Conservation (phyloP, 176 grass and related monocot species). For the Echinochloa phyllopogon region DNA sequence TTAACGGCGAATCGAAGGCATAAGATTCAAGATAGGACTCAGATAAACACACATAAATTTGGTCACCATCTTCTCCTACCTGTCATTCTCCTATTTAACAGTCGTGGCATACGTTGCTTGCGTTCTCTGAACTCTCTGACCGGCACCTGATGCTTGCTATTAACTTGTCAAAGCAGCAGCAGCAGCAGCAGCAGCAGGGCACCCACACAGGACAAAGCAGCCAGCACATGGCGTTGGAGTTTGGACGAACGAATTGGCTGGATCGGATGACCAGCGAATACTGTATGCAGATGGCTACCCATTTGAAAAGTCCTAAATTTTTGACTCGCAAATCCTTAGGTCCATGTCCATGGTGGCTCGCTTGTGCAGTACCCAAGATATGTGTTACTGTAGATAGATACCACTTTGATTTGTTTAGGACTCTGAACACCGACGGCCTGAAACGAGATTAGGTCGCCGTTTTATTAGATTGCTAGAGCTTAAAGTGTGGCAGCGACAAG, state of each 20-base stretch:
- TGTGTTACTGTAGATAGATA: slow-evolving; percentile 6
- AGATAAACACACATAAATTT: background rate
- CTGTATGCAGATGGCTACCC: background rate
- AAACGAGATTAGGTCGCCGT: background rate
- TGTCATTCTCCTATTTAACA: background rate
- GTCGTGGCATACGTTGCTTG: slow-evolving; percentile 12
- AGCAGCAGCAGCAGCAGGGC: background rate
- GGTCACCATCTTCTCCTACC: background rate
- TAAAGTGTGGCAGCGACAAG: background rate
- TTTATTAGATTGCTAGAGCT: background rate
- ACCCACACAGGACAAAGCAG: slow-evolving; percentile 10
- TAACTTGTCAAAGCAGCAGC: slow-evolving; percentile 7
- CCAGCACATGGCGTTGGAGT: slow-evolving; percentile 39
- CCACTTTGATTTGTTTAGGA: slow-evolving; percentile 13
- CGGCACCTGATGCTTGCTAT: slow-evolving; percentile 35
- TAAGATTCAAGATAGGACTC: too few species aligned
- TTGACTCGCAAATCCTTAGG: background rate
- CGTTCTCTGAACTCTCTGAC: slow-evolving; percentile 19
- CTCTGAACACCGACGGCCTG: slow-evolving; percentile 15
- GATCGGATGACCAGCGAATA: slow-evolving; percentile 1
- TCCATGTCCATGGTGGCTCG: background rate
- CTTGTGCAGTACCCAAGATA: slow-evolving; percentile 13
- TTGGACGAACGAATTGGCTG: background rate
- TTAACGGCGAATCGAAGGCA: background rate
- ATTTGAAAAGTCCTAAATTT: slow-evolving; percentile 15